Conservation (phyloP, 2,329 filamentous ascomycete species). For the Trichoderma polysporum region DNA sequence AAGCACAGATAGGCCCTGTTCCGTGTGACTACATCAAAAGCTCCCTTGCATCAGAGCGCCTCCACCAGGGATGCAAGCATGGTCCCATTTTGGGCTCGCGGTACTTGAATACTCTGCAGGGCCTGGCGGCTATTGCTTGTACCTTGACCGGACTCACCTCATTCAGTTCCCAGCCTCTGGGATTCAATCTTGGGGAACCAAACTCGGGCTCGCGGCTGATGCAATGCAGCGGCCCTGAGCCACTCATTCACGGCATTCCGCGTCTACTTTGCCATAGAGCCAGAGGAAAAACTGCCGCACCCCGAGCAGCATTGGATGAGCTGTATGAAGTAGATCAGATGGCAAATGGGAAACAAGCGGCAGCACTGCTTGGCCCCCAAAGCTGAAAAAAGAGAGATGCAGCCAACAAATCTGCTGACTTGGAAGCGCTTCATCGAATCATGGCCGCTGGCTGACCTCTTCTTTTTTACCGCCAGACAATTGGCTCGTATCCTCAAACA, state of each 20-base stretch:
- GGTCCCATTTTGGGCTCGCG: neutral
- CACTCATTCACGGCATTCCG: neutral
- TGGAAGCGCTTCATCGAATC: neutral
- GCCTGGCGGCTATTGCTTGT: neutral
- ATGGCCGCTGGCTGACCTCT: neutral
- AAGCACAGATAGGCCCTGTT: no score
- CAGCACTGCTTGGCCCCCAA: neutral
- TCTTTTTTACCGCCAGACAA: neutral
- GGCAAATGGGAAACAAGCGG: neutral
- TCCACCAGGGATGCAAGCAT: neutral
- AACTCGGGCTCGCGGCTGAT: neutral
- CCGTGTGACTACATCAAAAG: neutral
- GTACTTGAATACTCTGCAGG: neutral
- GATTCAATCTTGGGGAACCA: neutral
- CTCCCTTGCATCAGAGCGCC: neutral
- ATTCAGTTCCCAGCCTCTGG: neutral
- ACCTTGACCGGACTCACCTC: neutral
- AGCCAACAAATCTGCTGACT: neutral
- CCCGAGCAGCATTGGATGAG: neutral
- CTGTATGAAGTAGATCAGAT: neutral
- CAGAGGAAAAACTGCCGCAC: neutral
- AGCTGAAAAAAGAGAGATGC: neutral
- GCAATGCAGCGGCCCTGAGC: neutral
- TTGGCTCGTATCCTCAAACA: neutral
- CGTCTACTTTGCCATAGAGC: neutral